phyloP scores from a whole-genome alignment of 73 alveolate genomes.

The Symbiodinium pilosum region DNA sequence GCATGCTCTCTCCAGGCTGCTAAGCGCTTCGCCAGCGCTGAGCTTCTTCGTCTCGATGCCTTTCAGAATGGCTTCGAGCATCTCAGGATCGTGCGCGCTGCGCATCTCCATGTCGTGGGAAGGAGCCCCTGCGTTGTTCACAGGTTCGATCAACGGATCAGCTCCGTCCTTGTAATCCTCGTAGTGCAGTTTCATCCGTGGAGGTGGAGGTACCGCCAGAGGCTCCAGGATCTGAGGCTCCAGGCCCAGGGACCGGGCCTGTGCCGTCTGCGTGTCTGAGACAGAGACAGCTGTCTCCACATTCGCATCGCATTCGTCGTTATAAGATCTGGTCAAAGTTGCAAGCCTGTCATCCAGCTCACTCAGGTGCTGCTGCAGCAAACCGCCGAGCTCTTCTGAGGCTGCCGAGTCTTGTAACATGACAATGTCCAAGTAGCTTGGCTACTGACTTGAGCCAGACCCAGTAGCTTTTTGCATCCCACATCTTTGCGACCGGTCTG shows the following conservation, averaged over 20 bases:
- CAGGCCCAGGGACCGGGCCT: too few relatives aligned
- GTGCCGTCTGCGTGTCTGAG: neutral
- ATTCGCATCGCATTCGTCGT: neutral
- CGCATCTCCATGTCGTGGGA: neutral
- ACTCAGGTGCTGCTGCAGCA: slow-evolving; percentile 64
- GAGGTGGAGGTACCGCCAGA: neutral
- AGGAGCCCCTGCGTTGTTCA: too few relatives aligned
- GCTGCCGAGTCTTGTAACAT: neutral
- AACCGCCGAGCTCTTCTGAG: slow-evolving; percentile 34
- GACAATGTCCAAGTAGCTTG: neutral
- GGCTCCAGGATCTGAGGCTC: neutral
- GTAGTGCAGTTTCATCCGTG: neutral
- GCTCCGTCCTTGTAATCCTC: neutral
- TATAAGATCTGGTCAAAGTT: slow-evolving; percentile 17
- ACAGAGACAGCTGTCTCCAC: neutral
- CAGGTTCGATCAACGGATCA: too few relatives aligned
- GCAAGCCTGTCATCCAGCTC: slow-evolving; percentile 72
- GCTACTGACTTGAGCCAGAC: neutral
- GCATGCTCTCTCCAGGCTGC: slow-evolving; percentile 22
- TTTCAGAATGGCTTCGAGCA: slow-evolving; percentile 10
- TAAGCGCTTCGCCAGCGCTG: slow-evolving; percentile 48
- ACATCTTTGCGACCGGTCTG: too few relatives aligned
- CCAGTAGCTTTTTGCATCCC: too few relatives aligned
- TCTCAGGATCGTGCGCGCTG: neutral
- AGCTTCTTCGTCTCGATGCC: slow-evolving; percentile 62